Base-by-base conservation (phyloP, 2,329 filamentous ascomycete species). In the Pseudonectria foliicola region DNA sequence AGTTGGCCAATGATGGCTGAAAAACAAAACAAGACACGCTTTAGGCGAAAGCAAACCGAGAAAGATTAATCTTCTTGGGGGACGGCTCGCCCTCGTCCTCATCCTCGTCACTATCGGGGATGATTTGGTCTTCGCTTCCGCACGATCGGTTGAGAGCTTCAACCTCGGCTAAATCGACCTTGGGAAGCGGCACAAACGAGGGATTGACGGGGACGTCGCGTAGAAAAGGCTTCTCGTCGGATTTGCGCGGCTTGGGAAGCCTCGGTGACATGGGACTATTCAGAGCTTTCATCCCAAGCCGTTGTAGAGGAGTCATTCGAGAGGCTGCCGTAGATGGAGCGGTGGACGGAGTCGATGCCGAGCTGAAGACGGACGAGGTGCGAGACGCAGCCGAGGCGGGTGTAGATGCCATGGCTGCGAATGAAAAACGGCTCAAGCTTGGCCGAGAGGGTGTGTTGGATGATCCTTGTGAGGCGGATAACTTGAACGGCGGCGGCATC, bases 111-210 rank as follows among this genome's bases (percentile, higher is more conserved):
- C 71, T 74, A 50, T 71, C 71, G 16, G 68, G 67, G 11, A 71
- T 55, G 41, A 78, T 67, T 35, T 73, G 63, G 37, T 79, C 75
- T 49, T 79, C 75, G 46, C 74, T 78, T 11, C 75, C 74, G 32
- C 52, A 53, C 12, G 60, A 39, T 34, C 48, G 51, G 45, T 75
- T 71, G 27, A 77, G 51, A 2, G 70, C 67, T 45, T 69, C 69
- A 4, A 77, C 62, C 45, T 77, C 73, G 7, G 59, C 60, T 16
- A 74, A 40, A 42, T 76, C 70, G 3, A 73, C 71, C 37, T 65
- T 70, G 2, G 74, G 73, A 7, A 77, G 56, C 0, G 73, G 71
- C 6, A 77, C 63, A 45, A 73, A 72, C 0, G 71, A 62, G 3
- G 74, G 70, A 42, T 78, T 73, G 25, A 72, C 55, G 1, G 68